Evolutionary conservation across 176 grass and related monocot genomes (phyloP).

Genomic region (Musa schizocarpa): DNA sequence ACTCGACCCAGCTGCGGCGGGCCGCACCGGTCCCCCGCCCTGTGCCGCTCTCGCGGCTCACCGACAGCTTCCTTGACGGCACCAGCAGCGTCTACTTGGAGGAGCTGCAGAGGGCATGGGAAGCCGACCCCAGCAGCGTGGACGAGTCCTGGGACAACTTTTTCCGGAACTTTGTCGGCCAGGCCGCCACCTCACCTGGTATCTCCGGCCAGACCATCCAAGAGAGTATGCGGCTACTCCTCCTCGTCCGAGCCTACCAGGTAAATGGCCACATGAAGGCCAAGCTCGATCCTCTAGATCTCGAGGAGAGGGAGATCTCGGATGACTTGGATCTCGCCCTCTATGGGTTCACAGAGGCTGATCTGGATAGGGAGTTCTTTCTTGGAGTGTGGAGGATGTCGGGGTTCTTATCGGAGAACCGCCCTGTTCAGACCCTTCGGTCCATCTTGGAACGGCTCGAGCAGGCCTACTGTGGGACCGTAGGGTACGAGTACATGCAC

Average conservation of each 20-base stretch:
- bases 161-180: conserved; percentile 46
- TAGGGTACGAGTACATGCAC: conserved; percentile 96
- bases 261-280: conserved; percentile 93
- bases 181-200: conserved; percentile 33
- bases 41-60: conserved; percentile 32
- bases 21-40: conserved; percentile 19
- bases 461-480: conserved; percentile 74
- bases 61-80: conserved; percentile 43
- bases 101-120: conserved; percentile 43
- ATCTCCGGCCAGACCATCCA: conserved; percentile 47
- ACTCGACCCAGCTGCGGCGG: conserved; percentile 15
- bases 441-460: conserved; percentile 72
- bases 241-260: conserved; percentile 26
- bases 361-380: conserved; percentile 91
- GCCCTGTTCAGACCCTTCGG: conserved; percentile 70
- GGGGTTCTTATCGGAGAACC: conserved; percentile 83
- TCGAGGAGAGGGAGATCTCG: conserved; percentile 41
- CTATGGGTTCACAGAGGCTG: conserved; percentile 69
- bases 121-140: conserved; percentile 36
- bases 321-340: conserved; percentile 50
- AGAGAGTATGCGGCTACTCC: conserved; percentile 23
- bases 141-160: conserved; percentile 56
- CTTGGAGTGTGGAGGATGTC: conserved; percentile 80
- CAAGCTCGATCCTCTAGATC: conserved; percentile 51
- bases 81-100: conserved; percentile 53